Evolutionary conservation across 1,139 yeast genomes (phyloP).

Genomic region (Pichia sp.): DNA sequence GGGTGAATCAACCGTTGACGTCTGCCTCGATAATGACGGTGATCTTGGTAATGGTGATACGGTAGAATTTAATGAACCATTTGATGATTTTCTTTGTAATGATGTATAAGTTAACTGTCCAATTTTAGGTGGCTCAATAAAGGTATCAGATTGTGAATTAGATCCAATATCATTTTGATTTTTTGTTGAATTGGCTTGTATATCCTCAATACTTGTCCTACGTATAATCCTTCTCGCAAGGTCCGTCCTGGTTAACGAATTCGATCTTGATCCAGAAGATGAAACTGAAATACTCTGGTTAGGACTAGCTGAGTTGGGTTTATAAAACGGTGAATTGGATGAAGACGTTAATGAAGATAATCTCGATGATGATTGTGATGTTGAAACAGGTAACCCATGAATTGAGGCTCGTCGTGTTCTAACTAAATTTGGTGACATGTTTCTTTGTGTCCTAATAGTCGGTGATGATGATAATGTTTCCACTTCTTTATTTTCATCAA

Average conservation of each 20-base stretch:
- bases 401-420: constrained; percentile 1
- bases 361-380: constrained; percentile 1
- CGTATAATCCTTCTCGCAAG: background rate
- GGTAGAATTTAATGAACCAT: background rate
- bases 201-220: background rate
- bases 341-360: constrained; percentile 6
- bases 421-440: background rate
- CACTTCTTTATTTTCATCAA: background rate
- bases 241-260: constrained; percentile 12
- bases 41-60: background rate
- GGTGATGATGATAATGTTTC: background rate
- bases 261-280: constrained; percentile 3
- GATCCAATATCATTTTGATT: background rate
- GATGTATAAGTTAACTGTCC: background rate
- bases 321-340: constrained; percentile 8
- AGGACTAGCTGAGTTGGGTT: background rate
- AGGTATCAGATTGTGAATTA: background rate
- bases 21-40: background rate
- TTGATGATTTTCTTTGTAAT: constrained; percentile 3
- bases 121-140: constrained; percentile 11
- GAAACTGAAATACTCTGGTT: no score
- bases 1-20: background rate
- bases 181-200: background rate
- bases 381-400: background rate
- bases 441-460: background rate